These are phyloP conservation scores for Schoenoplectus triqueter DNA, from an alignment of 202 grass and related monocot genomes.

Conservation along the genomic window DNA sequence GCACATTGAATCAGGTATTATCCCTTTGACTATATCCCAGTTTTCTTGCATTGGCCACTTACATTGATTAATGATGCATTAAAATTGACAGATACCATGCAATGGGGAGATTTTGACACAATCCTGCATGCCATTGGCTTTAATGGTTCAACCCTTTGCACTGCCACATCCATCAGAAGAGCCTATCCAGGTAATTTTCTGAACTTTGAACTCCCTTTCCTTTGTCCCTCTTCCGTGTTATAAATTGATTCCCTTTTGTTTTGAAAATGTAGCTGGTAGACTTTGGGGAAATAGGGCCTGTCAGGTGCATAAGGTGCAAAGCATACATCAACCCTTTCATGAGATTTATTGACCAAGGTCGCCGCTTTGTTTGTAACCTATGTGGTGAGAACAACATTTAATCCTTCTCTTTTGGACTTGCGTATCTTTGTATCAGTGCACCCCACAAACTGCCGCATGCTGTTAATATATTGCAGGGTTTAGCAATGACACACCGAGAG, in stretches of 20 bases:
- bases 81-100: constrained; percentile 71
- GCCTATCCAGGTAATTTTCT: constrained; percentile 63
- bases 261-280: constrained; percentile 62
- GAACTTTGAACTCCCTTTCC: neutral
- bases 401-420: neutral
- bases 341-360: constrained; percentile 83
- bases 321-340: constrained; percentile 92
- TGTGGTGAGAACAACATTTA: constrained; percentile 58
- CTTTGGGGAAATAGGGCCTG: constrained; percentile 82
- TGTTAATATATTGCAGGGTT: constrained; percentile 58
- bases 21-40: constrained; percentile 17
- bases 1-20: constrained; percentile 84
- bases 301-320: constrained; percentile 87
- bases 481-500: constrained; percentile 89
- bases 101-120: constrained; percentile 77
- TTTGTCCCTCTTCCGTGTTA: constrained; percentile 22
- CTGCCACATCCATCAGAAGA: constrained; percentile 83
- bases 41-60: constrained; percentile 36
- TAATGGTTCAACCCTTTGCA: constrained; percentile 85
- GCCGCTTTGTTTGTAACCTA: constrained; percentile 74
- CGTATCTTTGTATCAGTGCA: neutral
- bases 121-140: constrained; percentile 77
- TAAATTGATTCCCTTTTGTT: constrained; percentile 32
- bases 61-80: constrained; percentile 38
- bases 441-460: constrained; percentile 18